Base-by-base conservation (phyloP, 2,329 filamentous ascomycete species). In the Raffaelea albimanens region DNA sequence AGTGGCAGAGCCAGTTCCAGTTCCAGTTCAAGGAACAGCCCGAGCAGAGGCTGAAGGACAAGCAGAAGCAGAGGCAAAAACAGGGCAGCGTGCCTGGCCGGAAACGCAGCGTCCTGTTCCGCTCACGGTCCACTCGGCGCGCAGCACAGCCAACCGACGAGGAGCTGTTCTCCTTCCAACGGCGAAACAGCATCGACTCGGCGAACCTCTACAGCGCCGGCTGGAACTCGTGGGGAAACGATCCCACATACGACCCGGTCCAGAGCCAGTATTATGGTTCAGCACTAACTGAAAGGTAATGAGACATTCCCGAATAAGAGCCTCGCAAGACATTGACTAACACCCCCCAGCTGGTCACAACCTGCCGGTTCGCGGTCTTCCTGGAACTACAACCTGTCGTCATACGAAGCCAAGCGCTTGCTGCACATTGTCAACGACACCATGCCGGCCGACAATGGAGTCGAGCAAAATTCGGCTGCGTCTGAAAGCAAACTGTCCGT, bases 391-490 rank as follows among this genome's bases (percentile, higher is more conserved):
- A 64, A 72, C 48, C 50, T 67, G 44, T 59, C 59, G 23, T 69
- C 69, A 22, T 72, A 73, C 56, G 68, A 70, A 54, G 65, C 68
- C n/a, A 64, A 67, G 51, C 64, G 67, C 7, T 54, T 72, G 9
- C 55, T 71, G 36, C 67, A 67, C 45, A 55, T 69, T 25, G 59
- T 59, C 16, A 66, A 67, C 50, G 62, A 64, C 16, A 54, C 60
- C 5, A 47, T 55, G 5, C 51, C 53, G 1, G 50, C 61, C 23
- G 63, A 67, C 44, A 55, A 63, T 29, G 58, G 55, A 10, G 52
- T 62, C 23, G 64, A 67, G 46, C 57, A 63, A 21, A 58, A 55
- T 14, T 61, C 62, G 5, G 53, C 59, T 31, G 52, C 61, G 36
- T 66, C 64, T 0, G 68, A 69, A 19, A 61, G 57, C 51, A 60